Evolutionary conservation across 257 asterid species (phyloP).

Genomic region (Salvia hispanica): DNA sequence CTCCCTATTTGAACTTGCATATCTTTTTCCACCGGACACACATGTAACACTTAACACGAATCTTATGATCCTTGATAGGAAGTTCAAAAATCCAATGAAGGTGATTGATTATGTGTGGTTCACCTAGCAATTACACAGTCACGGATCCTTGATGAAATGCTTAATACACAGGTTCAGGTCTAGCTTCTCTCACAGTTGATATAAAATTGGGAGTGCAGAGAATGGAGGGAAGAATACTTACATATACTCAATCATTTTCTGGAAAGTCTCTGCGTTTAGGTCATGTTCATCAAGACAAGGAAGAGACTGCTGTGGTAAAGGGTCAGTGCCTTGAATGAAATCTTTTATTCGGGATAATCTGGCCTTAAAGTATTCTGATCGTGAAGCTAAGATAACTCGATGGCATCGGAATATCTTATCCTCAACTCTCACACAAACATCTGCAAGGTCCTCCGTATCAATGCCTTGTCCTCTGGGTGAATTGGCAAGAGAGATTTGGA

Average conservation of each 20-base stretch:
- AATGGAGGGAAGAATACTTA: constrained; percentile 40
- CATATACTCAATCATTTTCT: constrained; percentile 93
- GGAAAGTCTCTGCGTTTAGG: constrained; percentile 71
- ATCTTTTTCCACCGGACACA: constrained; percentile 8
- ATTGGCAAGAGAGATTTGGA: constrained; percentile 66
- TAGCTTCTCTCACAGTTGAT: constrained; percentile 5
- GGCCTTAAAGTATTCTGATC: constrained; percentile 94
- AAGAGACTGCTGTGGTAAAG: constrained; percentile 47
- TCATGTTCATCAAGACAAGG: constrained; percentile 90
- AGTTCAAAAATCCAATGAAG: constrained; percentile 18
- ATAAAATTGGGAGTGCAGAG: not conserved
- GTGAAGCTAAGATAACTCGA: constrained; percentile 82
- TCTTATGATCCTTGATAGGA: not conserved
- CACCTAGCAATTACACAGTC: too few relatives aligned
- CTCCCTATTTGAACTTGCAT: not conserved
- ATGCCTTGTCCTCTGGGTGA: constrained; percentile 47
- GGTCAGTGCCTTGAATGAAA: constrained; percentile 58
- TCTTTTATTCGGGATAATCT: constrained; percentile 76
- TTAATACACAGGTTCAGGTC: not conserved
- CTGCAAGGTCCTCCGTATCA: constrained; percentile 73
- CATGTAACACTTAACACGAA: not conserved
- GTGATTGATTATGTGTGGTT: not conserved
- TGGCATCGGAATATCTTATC: constrained; percentile 75
- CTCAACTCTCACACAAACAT: constrained; percentile 79
- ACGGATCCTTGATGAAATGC: not conserved